A percentile compares a stretch with the other conserved stretches of the same genome.
Conservation (phyloP, 345 rosid species). For the Syzygium jambos region DNA sequence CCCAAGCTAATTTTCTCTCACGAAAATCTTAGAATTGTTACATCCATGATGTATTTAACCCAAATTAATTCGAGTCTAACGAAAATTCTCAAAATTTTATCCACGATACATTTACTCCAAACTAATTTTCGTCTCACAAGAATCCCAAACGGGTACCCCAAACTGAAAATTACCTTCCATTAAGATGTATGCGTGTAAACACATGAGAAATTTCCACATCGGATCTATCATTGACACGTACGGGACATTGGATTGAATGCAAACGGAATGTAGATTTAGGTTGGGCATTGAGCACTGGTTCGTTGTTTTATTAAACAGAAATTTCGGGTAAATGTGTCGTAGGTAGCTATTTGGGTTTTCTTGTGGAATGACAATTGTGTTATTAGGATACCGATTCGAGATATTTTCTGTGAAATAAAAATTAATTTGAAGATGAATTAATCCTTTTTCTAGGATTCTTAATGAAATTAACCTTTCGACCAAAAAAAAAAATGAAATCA, state of each 20-base stretch:
- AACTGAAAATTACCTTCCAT: background rate
- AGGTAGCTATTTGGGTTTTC: rapidly evolving
- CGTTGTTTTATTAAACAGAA: background rate
- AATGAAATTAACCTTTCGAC: background rate
- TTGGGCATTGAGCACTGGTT: background rate
- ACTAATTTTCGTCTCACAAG: background rate
- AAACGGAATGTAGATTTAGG: background rate
- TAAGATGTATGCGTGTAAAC: background rate
- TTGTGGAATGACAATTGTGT: background rate
- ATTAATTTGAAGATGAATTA: too few relatives aligned
- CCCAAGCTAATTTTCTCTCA: background rate
- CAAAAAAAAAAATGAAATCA: background rate
- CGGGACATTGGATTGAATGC: background rate
- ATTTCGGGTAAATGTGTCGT: too few relatives aligned
- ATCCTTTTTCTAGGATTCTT: background rate
- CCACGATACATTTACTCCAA: rapidly evolving
- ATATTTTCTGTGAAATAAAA: background rate
- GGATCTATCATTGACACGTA: background rate
- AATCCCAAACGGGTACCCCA: background rate
- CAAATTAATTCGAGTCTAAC: background rate
- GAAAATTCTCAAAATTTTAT: rapidly evolving
- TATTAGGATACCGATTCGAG: background rate
- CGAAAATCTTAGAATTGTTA: background rate
- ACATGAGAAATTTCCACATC: background rate
- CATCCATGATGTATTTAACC: background rate